Evolutionary conservation across 768 basidiomycete genomes (phyloP).

Genomic region (Steccherinum ochraceum): DNA sequence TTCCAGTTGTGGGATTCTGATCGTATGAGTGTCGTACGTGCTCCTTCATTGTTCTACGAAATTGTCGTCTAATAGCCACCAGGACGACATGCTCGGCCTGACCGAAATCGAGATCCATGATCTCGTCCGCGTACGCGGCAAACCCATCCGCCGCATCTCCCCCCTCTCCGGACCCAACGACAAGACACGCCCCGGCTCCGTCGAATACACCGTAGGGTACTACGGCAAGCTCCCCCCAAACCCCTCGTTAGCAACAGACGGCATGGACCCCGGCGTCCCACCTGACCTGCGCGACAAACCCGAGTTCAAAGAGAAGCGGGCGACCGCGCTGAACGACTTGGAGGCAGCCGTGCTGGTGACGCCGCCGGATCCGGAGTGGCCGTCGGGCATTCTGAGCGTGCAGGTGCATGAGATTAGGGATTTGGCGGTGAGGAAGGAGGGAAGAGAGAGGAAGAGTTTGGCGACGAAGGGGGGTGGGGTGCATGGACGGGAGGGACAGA

Average conservation of each 20-base stretch:
- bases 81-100: conserved; percentile 45
- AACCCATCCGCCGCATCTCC: conserved; percentile 19
- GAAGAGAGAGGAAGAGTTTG: conserved; percentile 19
- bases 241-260: conserved; percentile 18
- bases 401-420: conserved; percentile 61
- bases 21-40: conserved; percentile 26
- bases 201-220: conserved; percentile 47
- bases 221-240: conserved; percentile 38
- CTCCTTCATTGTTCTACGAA: no score
- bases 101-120: conserved; percentile 33
- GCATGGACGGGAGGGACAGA: conserved; percentile 38
- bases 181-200: conserved; percentile 26
- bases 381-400: conserved; percentile 59
- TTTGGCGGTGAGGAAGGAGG: conserved; percentile 48
- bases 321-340: conserved; percentile 36
- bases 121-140: conserved; percentile 22
- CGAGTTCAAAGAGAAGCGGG: conserved; percentile 49
- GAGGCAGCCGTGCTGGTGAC: conserved; percentile 35
- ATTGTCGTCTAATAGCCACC: background rate
- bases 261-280: conserved; percentile 31
- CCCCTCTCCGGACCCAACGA: conserved; percentile 23
- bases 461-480: conserved; percentile 24
- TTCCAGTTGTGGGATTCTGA: conserved; percentile 75
- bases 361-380: conserved; percentile 54
- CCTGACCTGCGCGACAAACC: conserved; percentile 31